phyloP scores from a whole-genome alignment of 2,329 filamentous ascomycete genomes.

The Atkinsonella hypoxylon region DNA sequence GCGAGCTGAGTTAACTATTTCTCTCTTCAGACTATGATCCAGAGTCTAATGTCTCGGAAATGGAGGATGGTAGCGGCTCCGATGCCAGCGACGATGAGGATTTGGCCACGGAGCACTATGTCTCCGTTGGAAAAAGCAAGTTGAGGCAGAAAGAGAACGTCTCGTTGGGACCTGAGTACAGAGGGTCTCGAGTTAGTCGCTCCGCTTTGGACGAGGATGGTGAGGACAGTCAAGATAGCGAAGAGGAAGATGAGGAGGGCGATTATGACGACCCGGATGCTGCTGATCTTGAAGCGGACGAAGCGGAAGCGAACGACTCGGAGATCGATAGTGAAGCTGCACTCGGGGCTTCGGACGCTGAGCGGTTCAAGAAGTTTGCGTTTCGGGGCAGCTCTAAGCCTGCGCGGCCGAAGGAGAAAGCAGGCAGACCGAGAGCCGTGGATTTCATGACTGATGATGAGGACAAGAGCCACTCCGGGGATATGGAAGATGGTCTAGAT shows the following conservation, averaged over 20 bases:
- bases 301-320: constrained; percentile 38
- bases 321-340: constrained; percentile 57
- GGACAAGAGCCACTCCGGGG: constrained; percentile 26
- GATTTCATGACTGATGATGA: constrained; percentile 44
- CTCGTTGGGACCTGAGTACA: constrained; percentile 66
- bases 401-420: constrained; percentile 22
- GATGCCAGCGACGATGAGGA: constrained; percentile 37
- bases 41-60: constrained; percentile 51
- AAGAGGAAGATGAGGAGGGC: constrained; percentile 34
- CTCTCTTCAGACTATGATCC: constrained; percentile 62
- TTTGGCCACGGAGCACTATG: constrained; percentile 76
- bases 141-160: constrained; percentile 60
- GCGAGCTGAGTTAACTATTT: neutral
- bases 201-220: constrained; percentile 48
- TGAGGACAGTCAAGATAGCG: constrained; percentile 22
- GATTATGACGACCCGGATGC: constrained; percentile 45
- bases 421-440: constrained; percentile 35
- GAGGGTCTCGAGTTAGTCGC: constrained; percentile 63
- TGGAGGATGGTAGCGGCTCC: constrained; percentile 40
- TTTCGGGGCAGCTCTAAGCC: constrained; percentile 48
- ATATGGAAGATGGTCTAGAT: constrained; percentile 26
- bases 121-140: constrained; percentile 71
- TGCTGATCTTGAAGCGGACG: constrained; percentile 40
- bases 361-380: constrained; percentile 63
- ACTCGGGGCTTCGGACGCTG: constrained; percentile 74